Evolutionary conservation across 495 filamentous ascomycete genomes (phyloP), one percentile per base, ranked within the genome.

Genomic region (Peziza echinospora): DNA sequence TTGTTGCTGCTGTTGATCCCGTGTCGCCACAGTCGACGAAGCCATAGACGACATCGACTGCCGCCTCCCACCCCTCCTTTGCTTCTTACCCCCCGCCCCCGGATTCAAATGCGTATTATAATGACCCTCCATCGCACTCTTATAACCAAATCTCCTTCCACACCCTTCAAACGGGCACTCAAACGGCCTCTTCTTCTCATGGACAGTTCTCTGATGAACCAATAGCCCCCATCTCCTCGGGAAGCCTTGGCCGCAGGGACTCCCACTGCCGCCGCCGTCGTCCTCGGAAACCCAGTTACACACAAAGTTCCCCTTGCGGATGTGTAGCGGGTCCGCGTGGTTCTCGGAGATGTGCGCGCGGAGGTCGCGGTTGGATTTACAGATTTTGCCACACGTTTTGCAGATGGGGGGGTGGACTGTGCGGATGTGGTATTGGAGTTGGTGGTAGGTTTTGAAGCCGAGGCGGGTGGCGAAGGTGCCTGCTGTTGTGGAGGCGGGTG

Each of bases 171-270:
- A 24, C 6, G 49, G 41, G 24, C 56, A 59, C 21, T 28, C n/a
- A 24, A 55, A 59, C 4, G 52, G 56, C 16, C 53, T 53, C 9
- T 50, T 62, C 22, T 76, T 75, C 47, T 80, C 65, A 54, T 97
- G 89, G 0, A 78, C 76, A 3, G 72, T 75, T 21, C 76, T 73
- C 46, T 83, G 66, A 55, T 97, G 89, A 0, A 75, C 72, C 24
- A 75, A 79, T 19, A 93, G 67, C 56, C 93, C 93, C 0, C 76
- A 76, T 49, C 70, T 73, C 55, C 78, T 76, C 6, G 82, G 82
- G 62, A 92, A 92, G 46, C 65, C 70, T 47, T 77, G 75, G 40
- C 64, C 70, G 57, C 82, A 93, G 16, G 67, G 78, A 5, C 64
- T 58, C n/a, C n/a, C n/a, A n/a, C n/a, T n/a, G n/a, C n/a, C n/a